Conservation (phyloP, 345 rosid genomes). For the Acer negundo region DNA sequence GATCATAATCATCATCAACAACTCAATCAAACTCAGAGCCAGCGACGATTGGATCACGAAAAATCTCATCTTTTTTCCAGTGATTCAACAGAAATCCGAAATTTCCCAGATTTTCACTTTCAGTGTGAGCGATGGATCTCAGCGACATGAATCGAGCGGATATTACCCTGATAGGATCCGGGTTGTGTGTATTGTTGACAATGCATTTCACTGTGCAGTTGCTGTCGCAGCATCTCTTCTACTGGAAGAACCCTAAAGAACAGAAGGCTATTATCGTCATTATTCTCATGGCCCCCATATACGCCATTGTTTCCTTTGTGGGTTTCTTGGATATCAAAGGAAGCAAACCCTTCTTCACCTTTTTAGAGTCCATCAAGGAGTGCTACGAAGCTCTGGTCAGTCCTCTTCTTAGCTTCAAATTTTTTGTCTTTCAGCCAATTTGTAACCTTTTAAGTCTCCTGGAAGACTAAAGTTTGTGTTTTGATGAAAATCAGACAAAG, state of each 20-base stretch:
- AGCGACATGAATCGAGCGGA: slow-evolving; percentile 54
- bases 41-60: not conserved
- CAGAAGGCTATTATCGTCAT: slow-evolving; percentile 89
- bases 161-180: slow-evolving; percentile 65
- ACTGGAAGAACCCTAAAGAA: slow-evolving; percentile 96
- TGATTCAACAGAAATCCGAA: not conserved
- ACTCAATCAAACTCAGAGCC: not conserved
- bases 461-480: not conserved
- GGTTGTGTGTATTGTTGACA: slow-evolving; percentile 56
- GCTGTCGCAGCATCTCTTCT: slow-evolving; percentile 75
- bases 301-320: slow-evolving; percentile 67
- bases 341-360: slow-evolving; percentile 75
- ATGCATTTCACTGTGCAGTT: slow-evolving; percentile 82
- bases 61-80: not conserved
- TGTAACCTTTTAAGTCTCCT: slow-evolving; percentile 5
- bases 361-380: slow-evolving; percentile 86
- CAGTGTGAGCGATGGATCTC: slow-evolving; percentile 55
- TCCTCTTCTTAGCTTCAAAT: not conserved
- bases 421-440: not conserved
- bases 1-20: too few relatives aligned
- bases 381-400: slow-evolving; percentile 84
- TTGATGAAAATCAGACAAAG: not conserved
- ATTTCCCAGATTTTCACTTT: slow-evolving; percentile 6
- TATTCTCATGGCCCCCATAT: slow-evolving; percentile 92
- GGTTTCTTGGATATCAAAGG: slow-evolving; percentile 80